Base-by-base conservation (phyloP, 257 asterid species). In the Paulownia fortunei region DNA sequence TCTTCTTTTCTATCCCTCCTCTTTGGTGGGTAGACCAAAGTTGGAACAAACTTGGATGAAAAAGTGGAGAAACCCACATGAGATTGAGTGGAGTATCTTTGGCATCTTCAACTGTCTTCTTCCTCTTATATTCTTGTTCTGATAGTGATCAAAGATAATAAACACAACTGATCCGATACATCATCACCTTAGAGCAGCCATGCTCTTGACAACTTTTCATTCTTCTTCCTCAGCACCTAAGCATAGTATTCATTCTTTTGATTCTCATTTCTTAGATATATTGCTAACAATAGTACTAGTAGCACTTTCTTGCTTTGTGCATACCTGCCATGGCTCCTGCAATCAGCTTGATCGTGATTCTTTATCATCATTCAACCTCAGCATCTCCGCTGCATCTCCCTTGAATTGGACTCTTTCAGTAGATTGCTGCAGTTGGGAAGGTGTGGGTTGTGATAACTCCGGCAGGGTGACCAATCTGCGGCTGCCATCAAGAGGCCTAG, bases 391-490 rank as follows among this genome's bases (percentile, higher is more conserved):
- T 30, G 8, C 87, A 9, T 76, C 89, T 60, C 93, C 95, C n/a
- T 64, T 94, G 81, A 84, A 88, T 71, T 94, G 99, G 99, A 84
- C 82, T 6, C 47, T 47, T 66, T 63, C 94, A 2, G 21, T 15
- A 13, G 97, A 92, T 69, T 94, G 99, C 84, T 94, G 99, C 84
- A n/a, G 11, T 41, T 91, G 99, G 99, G 97, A 94, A 70, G 99
- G 99, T 13, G 77, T 94, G 12, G 49, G 56, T 6, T 94, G 99
- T 73, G 94, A 94, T 71, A 62, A 41, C 32, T 78, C 79, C 5
- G 92, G 86, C 26, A 80, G 94, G 42, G 94, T 94, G 1, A 83
- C 79, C 64, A 10, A 73, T 64, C 80, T 94, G 18, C 81, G 75
- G 84, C 90, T 94, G 5, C 94, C 99, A 6, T 86, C 89, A 18